Conservation (phyloP, 345 rosid genomes). For the Hibiscus mutabilis region DNA sequence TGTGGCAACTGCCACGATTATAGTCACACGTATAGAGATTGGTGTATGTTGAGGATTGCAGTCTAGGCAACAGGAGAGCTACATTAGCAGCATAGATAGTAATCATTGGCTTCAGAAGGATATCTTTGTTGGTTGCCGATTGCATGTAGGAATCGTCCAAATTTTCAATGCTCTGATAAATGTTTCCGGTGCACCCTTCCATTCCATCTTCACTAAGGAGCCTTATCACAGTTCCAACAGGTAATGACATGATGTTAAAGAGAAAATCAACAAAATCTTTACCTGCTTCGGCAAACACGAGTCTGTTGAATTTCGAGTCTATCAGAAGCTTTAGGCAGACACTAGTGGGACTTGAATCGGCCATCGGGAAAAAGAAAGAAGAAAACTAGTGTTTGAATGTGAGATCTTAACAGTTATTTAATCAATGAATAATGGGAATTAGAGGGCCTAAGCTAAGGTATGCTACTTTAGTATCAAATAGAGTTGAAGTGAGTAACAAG, state of each 20-base stretch:
- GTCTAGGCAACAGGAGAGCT: not conserved
- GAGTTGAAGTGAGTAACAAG: not conserved
- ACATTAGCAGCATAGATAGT: not conserved
- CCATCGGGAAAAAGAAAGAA: not conserved
- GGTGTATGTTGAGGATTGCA: too few species aligned
- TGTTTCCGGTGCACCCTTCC: not conserved
- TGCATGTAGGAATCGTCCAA: not conserved
- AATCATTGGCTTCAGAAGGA: too few species aligned
- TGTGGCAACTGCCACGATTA: too few species aligned
- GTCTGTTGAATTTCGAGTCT: not conserved
- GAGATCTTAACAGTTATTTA: not conserved
- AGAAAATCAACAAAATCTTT: slow-evolving; percentile 5
- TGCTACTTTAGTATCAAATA: not conserved
- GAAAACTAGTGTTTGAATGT: too few species aligned
- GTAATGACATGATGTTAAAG: not conserved
- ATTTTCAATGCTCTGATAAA: not conserved
- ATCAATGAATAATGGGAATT: not conserved
- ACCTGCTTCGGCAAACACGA: not conserved
- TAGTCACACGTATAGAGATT: not conserved
- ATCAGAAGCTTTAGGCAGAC: not conserved
- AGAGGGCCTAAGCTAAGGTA: not conserved
- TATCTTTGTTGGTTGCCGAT: not conserved
- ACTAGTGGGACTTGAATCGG: not conserved
- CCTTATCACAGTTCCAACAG: not conserved
- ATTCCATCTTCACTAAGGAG: not conserved